Evolutionary conservation across 2,329 filamentous ascomycete genomes (phyloP), one percentile per base, ranked within the genome.

Genomic region (Hypoxylon sp.): DNA sequence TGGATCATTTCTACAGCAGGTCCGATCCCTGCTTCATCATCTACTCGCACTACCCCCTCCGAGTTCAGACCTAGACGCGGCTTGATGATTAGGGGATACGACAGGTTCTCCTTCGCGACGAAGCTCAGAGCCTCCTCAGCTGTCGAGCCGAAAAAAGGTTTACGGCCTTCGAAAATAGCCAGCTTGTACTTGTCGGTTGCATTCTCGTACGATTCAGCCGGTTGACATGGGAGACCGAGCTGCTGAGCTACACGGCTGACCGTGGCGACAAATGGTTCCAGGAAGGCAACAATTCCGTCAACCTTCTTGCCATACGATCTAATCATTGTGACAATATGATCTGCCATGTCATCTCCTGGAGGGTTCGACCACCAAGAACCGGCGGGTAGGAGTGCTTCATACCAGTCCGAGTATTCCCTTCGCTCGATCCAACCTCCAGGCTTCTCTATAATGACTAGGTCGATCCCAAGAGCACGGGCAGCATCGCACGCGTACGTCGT

Each of bases 171-270:
- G 62, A 68, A 73, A 1, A 68, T 27, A 2, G 70, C 74, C 8
- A 75, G 65, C 32, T 56, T 65, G 35, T 75, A 73, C 66, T 77
- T 76, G 44, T 76, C 73, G 11, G 72, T 75, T n/a, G 75, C 75
- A 11, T 63, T 66, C 39, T 71, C 71, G 54, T 73, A 76, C 24
- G 75, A 65, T 13, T 67, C 66, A 2, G 71, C 58, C 2, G 50
- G 60, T 47, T 75, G 72, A 11, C 67, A 70, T 6, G 73, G 67
- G 15, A 76, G 66, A 1, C 70, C 74, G 7, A 75, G 70, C 8
- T 67, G 64, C 15, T 61, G 29, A 2, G 74, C 73, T 32, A 68
- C 75, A 7, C 63, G 31, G 57, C 72, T 74, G 32, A 77, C 69
- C 2, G 71, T 69, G 27, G 62, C 67, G 24, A 75, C 74, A 17